Base-by-base conservation (phyloP, 768 basidiomycete species). In the Xerocomellus chrysenteron region DNA sequence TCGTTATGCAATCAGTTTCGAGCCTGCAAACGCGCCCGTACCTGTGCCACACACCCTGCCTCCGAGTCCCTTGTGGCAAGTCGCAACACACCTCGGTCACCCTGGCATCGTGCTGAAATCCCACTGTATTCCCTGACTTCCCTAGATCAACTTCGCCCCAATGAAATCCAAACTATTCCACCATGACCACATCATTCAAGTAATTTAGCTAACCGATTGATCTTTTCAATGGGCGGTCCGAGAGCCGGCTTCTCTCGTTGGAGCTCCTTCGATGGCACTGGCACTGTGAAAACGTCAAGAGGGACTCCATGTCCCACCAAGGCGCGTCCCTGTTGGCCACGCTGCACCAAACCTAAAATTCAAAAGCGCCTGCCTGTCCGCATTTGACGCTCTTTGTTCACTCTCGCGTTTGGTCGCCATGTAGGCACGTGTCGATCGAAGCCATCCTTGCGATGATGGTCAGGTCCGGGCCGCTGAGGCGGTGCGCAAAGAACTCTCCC, bases 351-450 rank as follows among this genome's bases (percentile, higher is more conserved):
- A 55, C 47, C 16, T 26, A 42, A 55, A 28, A 58, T 35, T 17
- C 41, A 47, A 37, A 45, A 24, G 16, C 46, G 49, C 10, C 10
- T 26, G 49, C 10, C 10, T 26, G 37, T 39, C 47, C 57, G 14
- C 28, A 33, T 52, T 42, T 39, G 59, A 58, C n/a, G 19, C 40
- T 17, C 36, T 13, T 52, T 59, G 40, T 52, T 42, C 9, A 1
- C 30, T 8, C 30, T 50, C 46, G 48, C 35, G 47, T 55, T 54
- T 47, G 30, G 57, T 54, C 45, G 52, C 33, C 32, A 53, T 44
- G 19, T 24, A 33, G 36, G 33, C 59, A 61, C 63, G 59, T 61
- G 59, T 44, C 46, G 47, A 57, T 36, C 44, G 52, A 58, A 54
- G 36, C 19, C 13, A 3, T 1, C n/a, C 21, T 28, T 44, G 26